Base-by-base conservation (phyloP, 2,329 filamentous ascomycete species). In the Orbilia brochopaga region DNA sequence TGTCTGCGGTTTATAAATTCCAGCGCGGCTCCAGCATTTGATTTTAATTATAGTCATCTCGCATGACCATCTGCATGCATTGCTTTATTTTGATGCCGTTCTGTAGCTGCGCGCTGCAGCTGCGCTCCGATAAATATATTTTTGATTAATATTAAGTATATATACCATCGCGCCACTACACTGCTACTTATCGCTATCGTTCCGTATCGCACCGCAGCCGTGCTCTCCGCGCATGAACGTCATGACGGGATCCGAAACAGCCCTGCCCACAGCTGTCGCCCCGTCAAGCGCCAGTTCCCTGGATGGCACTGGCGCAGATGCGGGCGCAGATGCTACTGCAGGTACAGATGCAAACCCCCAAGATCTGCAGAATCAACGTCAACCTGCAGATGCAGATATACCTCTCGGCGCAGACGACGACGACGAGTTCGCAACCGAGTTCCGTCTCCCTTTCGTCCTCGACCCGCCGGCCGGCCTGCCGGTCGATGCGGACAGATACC, bases 341-440 rank as follows among this genome's bases (percentile, higher is more conserved):
- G 11, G 17, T 44, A 15, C 37, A 17, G 37, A 42, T 42, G 37
- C 37, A 42, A 17, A 42, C 13, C 37, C 37, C 37, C 37, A 42
- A 17, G 37, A 8, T 8, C 4, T 42, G 37, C 37, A 42, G 27
- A 42, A 17, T 3, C 2, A 42, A 42, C 37, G 37, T 42, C n/a
- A 42, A 42, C 37, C 5, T 15, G 37, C 11, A 42, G 11, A 13
- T 42, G 13, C 4, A 13, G n/a, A 17, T 17, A n/a, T n/a, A n/a
- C n/a, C n/a, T n/a, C 11, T 42, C 37, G n/a, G 3, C 37, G 37
- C 15, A 4, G 24, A 48, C 50, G 24, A 30, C 6, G 10, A 50
- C 13, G 60, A 65, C 51, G 67, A 65, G 40, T 65, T 65, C 32
- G 35, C 55, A 17, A 65, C 57, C 50, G 67, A 65, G 37, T 65